Evolutionary conservation across 2,329 filamentous ascomycete genomes (phyloP).

Genomic region (Trichoderma cornu-damae): DNA sequence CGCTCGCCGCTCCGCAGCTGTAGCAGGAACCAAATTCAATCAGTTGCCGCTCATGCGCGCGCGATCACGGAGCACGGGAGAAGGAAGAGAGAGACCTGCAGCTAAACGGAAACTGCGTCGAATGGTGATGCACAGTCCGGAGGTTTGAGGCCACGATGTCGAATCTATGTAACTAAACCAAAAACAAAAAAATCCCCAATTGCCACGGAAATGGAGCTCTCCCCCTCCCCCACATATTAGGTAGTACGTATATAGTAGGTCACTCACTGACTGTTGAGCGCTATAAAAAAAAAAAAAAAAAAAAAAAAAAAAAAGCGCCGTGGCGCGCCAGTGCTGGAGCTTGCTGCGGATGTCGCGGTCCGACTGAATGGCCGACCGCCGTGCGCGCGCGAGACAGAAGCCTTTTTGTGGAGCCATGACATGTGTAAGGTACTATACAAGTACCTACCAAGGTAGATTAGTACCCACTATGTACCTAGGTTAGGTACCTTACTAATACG

Average conservation of each 20-base stretch:
- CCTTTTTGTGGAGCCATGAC: no score
- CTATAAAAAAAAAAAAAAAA: no score
- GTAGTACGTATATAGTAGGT: no score
- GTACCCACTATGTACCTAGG: no score
- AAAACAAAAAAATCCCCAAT: no score
- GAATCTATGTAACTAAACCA: constrained; percentile 9
- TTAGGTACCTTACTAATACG: no score
- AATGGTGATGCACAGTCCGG: constrained; percentile 1
- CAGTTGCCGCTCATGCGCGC: background rate
- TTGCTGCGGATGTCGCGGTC: constrained; percentile 20
- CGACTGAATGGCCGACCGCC: constrained; percentile 21
- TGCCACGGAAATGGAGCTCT: constrained; percentile 9
- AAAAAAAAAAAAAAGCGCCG: no score
- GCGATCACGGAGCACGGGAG: background rate
- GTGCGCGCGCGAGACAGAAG: no score
- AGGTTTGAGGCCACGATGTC: constrained; percentile 24
- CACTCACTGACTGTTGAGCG: constrained; percentile 1
- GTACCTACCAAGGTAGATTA: no score
- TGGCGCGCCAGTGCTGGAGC: background rate
- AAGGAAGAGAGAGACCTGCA: background rate
- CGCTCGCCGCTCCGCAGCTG: constrained; percentile 9
- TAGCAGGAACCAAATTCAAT: constrained; percentile 3
- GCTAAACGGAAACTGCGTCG: background rate
- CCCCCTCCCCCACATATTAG: background rate
- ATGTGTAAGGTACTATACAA: no score